Evolutionary conservation across 371 early-diverging fungal genomes (phyloP).

Genomic region (Syncephalastrum monosporum): DNA sequence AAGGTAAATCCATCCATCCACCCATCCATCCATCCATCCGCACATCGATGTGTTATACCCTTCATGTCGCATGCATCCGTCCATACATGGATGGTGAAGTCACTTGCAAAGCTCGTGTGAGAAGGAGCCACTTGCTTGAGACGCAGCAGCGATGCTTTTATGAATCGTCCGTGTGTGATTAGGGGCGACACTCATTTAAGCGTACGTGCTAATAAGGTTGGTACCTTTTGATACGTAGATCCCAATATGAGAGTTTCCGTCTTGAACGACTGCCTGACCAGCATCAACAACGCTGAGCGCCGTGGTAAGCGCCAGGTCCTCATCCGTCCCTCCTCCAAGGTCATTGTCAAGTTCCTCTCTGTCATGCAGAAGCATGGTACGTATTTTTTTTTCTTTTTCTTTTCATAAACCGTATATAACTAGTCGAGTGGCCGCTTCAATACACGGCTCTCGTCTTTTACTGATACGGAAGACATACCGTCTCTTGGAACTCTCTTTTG

Average conservation of each 20-base stretch:
- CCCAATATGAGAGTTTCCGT: conserved; percentile 20
- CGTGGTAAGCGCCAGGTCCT: conserved; percentile 94
- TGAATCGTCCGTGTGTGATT: conserved; percentile 6
- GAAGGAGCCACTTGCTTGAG: conserved; percentile 13
- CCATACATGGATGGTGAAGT: conserved; percentile 7
- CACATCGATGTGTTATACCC: too few species aligned
- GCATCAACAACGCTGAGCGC: conserved; percentile 83
- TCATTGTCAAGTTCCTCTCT: conserved; percentile 95
- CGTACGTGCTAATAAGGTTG: conserved; percentile 9
- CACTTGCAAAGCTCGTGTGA: conserved; percentile 13
- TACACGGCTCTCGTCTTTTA: conserved; percentile 63
- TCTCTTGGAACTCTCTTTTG: conserved; percentile 11
- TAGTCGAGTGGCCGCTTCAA: conserved; percentile 52
- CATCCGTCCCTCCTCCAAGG: conserved; percentile 94
- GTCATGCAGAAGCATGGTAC: conserved; percentile 98
- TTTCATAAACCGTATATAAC: conserved; percentile 55
- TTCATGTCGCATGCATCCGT: neutral
- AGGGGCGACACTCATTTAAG: conserved; percentile 23
- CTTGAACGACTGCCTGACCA: conserved; percentile 91
- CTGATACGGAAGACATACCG: conserved; percentile 60
- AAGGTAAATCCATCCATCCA: conserved; percentile 2
- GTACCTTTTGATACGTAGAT: too few species aligned
- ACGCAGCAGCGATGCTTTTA: conserved; percentile 11
- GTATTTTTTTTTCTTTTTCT: conserved; percentile 51
- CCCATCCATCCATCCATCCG: conserved; percentile 8